These are phyloP conservation scores for Mycena pura DNA, from an alignment of 768 basidiomycete species.

Conservation along the genomic window DNA sequence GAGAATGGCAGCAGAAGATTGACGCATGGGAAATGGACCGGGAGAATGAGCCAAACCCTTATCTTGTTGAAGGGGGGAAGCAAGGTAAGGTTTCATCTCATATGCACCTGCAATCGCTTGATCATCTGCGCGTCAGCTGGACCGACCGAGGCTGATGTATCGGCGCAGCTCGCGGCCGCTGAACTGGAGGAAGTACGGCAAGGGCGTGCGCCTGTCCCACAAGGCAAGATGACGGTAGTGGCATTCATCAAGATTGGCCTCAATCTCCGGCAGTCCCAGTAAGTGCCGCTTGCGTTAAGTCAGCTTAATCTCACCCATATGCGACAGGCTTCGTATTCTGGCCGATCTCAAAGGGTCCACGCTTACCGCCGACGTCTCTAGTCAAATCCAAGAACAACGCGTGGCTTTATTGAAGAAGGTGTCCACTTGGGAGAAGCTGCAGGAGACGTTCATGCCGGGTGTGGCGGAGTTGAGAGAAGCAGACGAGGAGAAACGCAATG, in stretches of 20 bases:
- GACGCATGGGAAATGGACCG: not conserved
- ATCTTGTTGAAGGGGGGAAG: not conserved
- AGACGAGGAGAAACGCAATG: conserved; percentile 6
- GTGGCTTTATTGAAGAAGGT: not conserved
- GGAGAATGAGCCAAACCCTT: not conserved
- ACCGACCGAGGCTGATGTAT: not conserved
- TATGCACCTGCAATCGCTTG: not conserved
- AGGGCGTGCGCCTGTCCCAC: no score
- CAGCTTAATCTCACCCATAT: not conserved
- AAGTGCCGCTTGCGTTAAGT: no score
- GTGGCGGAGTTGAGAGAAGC: not conserved
- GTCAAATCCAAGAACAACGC: not conserved
- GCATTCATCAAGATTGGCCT: no score
- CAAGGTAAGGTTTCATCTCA: not conserved
- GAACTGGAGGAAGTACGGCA: no score
- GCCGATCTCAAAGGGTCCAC: not conserved
- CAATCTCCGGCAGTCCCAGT: no score
- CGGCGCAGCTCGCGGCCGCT: not conserved
- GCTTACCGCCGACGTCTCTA: not conserved
- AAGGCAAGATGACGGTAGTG: no score
- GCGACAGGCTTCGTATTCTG: not conserved
- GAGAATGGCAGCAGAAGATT: not conserved
- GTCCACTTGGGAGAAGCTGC: not conserved
- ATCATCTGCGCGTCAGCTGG: not conserved
- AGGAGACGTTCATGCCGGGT: conserved; percentile 5